Percentiles rank a stretch among this genome's conserved stretches.
Conservation (phyloP, 2,329 filamentous ascomycete genomes). For the Zymoseptoria ardabiliae region DNA sequence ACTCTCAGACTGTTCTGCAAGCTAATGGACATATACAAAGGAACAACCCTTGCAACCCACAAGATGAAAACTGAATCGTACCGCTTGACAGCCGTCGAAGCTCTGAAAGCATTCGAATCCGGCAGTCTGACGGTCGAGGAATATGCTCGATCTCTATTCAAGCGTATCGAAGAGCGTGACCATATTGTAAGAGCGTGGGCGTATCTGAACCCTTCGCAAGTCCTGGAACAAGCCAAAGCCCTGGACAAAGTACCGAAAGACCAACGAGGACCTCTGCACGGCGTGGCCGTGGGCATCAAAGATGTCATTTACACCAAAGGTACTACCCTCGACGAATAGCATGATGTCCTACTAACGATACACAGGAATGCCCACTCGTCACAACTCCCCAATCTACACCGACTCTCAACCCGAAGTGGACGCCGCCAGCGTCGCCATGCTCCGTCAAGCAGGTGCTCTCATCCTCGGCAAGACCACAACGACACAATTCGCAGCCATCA, state of each 20-base stretch:
- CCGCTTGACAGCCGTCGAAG: conserved; percentile 39
- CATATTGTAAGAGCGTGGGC: conserved; percentile 45
- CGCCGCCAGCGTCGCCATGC: conserved; percentile 45
- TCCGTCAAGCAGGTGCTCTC: conserved; percentile 50
- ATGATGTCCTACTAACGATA: neutral
- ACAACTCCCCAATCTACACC: conserved; percentile 50
- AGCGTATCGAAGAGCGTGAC: conserved; percentile 41
- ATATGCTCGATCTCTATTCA: conserved; percentile 44
- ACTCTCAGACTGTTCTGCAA: neutral
- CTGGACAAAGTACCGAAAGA: conserved; percentile 45
- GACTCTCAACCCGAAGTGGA: conserved; percentile 42
- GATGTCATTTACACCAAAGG: conserved; percentile 51
- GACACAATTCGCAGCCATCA: conserved; percentile 56
- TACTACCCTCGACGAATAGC: neutral
- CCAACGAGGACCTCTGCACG: conserved; percentile 50
- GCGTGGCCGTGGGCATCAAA: conserved; percentile 52
- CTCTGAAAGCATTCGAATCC: conserved; percentile 31
- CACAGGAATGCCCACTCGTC: conserved; percentile 49
- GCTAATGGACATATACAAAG: neutral
- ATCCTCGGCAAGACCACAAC: conserved; percentile 56
- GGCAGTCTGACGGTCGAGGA: conserved; percentile 43
- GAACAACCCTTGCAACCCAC: neutral
- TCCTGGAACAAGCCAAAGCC: conserved; percentile 36
- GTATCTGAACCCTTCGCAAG: conserved; percentile 33
- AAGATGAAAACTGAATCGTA: conserved; percentile 10